These are phyloP conservation scores for Allantophomopsis cytisporea DNA, from an alignment of 2,329 filamentous ascomycete species.

Conservation along the genomic window DNA sequence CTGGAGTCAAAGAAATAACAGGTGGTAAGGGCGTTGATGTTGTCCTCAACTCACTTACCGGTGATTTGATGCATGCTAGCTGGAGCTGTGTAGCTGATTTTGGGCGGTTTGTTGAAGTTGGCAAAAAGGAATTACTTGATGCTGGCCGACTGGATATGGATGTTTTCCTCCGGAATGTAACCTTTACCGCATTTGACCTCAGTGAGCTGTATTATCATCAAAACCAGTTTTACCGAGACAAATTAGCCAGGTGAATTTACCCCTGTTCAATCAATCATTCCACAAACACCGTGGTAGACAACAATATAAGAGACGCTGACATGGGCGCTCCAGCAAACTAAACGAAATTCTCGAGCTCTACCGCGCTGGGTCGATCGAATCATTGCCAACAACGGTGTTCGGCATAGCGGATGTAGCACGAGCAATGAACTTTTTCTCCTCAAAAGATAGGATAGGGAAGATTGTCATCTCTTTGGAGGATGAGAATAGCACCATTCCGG, in stretches of 20 bases:
- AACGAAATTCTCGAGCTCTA: constrained; percentile 3
- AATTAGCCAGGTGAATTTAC: too few relatives aligned
- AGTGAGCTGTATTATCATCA: too few relatives aligned
- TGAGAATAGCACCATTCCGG: constrained; percentile 26
- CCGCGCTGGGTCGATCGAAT: constrained; percentile 4
- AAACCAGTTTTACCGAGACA: too few relatives aligned
- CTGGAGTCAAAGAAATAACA: constrained; percentile 15
- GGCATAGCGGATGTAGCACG: too few relatives aligned
- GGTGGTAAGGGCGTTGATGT: constrained; percentile 12
- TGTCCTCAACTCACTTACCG: constrained; percentile 12
- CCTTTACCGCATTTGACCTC: background rate
- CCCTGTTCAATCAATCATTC: background rate
- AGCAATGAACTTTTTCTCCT: too few relatives aligned
- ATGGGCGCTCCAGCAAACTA: constrained; percentile 20
- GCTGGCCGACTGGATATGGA: background rate
- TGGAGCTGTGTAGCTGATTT: constrained; percentile 20
- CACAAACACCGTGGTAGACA: background rate
- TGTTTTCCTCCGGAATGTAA: constrained; percentile 1
- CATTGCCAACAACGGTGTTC: too few relatives aligned
- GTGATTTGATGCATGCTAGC: constrained; percentile 9
- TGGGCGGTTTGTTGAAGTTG: constrained; percentile 24
- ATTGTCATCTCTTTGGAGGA: constrained; percentile 21
- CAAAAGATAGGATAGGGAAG: constrained; percentile 5
- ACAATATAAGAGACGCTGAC: background rate
- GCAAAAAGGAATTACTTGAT: constrained; percentile 19